Percentiles rank a stretch among this genome's conserved stretches.
Evolutionary conservation across 2,329 filamentous ascomycete species (phyloP).

Genomic region (Chaetomium sp.): DNA sequence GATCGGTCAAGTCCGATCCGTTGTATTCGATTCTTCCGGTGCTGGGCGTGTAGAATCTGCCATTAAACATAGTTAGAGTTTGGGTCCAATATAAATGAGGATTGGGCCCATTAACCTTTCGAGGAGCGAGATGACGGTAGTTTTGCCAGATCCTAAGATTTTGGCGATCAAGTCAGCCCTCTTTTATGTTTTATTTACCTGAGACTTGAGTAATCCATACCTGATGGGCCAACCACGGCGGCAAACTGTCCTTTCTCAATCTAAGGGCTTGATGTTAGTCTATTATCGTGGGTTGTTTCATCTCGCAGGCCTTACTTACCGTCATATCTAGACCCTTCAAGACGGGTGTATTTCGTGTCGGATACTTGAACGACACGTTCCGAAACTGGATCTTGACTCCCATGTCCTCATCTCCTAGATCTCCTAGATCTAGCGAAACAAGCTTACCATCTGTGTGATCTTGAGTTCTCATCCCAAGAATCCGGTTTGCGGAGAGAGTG

Average conservation of each 20-base stretch:
- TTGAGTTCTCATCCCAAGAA: constrained; percentile 26
- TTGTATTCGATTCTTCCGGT: constrained; percentile 49
- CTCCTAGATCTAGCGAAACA: constrained; percentile 23
- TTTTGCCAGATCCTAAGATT: constrained; percentile 27
- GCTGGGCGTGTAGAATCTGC: constrained; percentile 33
- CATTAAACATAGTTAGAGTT: background rate
- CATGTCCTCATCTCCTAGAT: constrained; percentile 25
- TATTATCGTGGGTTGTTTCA: too few species aligned
- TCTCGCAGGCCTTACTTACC: constrained; percentile 35
- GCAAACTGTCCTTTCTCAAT: constrained; percentile 29
- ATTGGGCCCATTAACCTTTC: constrained; percentile 19
- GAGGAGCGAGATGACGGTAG: constrained; percentile 45
- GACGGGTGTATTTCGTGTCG: constrained; percentile 62
- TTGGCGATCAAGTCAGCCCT: background rate
- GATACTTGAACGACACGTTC: constrained; percentile 64
- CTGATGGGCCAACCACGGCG: constrained; percentile 29
- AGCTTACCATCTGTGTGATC: constrained; percentile 22
- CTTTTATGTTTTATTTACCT: background rate
- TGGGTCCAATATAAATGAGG: background rate
- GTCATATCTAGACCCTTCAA: constrained; percentile 55
- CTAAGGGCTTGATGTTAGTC: constrained; percentile 2
- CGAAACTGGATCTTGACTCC: constrained; percentile 53
- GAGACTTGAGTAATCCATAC: constrained; percentile 9
- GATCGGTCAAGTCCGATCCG: constrained; percentile 47
- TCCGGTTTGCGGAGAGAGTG: constrained; percentile 27